Percentiles rank a stretch among this genome's conserved stretches.
Conservation (phyloP, 1,139 yeast genomes). For the Nadsonia starkeyi-henricii region DNA sequence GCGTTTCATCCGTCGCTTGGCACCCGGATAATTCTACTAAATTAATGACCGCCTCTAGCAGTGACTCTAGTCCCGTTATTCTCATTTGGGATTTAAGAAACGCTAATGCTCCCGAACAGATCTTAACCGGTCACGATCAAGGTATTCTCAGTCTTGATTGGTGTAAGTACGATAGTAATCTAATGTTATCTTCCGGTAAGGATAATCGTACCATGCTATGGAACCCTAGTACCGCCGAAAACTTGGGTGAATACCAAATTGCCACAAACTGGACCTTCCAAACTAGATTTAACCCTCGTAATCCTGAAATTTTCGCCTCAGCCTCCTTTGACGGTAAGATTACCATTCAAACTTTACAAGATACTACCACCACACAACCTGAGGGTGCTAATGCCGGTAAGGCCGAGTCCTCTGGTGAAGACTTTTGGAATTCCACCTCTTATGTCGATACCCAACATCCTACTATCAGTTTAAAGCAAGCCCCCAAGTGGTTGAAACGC, state of each 20-base stretch:
- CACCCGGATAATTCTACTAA: slow-evolving; percentile 75
- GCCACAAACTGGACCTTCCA: slow-evolving; percentile 91
- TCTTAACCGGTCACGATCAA: slow-evolving; percentile 68
- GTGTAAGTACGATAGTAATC: slow-evolving; percentile 71
- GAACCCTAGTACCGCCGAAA: slow-evolving; percentile 67
- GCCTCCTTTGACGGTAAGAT: slow-evolving; percentile 89
- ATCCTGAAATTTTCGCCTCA: slow-evolving; percentile 86
- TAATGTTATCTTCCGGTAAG: slow-evolving; percentile 78
- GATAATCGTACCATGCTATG: slow-evolving; percentile 81
- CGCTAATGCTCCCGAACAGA: slow-evolving; percentile 71
- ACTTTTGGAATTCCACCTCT: slow-evolving; percentile 74
- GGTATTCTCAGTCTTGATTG: slow-evolving; percentile 88
- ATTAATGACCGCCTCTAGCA: slow-evolving; percentile 75
- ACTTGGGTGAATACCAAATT: slow-evolving; percentile 78
- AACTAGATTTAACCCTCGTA: slow-evolving; percentile 70
- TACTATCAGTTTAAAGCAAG: slow-evolving; percentile 49
- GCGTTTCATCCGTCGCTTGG: slow-evolving; percentile 46
- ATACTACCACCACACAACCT: slow-evolving; percentile 40
- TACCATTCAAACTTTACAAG: slow-evolving; percentile 75
- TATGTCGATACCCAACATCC: slow-evolving; percentile 58
- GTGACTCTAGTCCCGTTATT: slow-evolving; percentile 68
- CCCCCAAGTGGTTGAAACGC: slow-evolving; percentile 78
- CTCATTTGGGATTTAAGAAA: slow-evolving; percentile 91
- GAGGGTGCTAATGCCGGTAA: slow-evolving; percentile 29
- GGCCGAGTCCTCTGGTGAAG: slow-evolving; percentile 37